Base-by-base conservation (phyloP, 208 protist genomes). In the Balamuthia mandrillaris region DNA sequence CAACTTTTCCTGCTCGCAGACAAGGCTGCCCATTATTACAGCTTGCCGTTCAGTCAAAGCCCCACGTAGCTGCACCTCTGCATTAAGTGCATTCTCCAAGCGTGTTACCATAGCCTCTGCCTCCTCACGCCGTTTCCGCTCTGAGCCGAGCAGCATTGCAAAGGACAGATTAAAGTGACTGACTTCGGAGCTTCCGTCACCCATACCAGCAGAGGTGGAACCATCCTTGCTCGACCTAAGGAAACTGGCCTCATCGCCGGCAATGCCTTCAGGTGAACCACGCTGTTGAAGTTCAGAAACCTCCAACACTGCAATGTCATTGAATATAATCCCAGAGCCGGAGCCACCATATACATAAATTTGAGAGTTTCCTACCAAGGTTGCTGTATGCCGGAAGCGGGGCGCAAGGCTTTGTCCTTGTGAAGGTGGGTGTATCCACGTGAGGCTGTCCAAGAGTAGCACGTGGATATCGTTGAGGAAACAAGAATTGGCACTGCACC, bases 391-490 rank as follows among this genome's bases (percentile, higher is more conserved):
- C 18, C 70, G 33, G 42, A 12, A 41, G 7, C 21, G 58, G 33
- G 29, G n/a, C 18, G 18, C 18, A n/a, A 56, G 49, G 18, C 18
- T 18, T 56, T 56, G 49, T n/a, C 49, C 49, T 56, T 12, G 61
- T 70, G 31, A 70, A 33, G 61, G 61, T 70, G 61, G 61, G 61
- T 70, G 61, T 29, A 21, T 27, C 61, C 61, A 70, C 37, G 61
- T 70, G 37, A 70, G 41, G 35, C 37, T 70, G 1, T 70, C 37
- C 16, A 70, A 39, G 37, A 49, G 61, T 3, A 79, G 70, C 16
- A 79, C 33, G 42, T 79, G 70, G 16, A 79, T 47, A 35, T 79
- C 70, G 49, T 79, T 79, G 47, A 79, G 70, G 45, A 79, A 79
- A 12, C 51, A 9, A 7, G 70, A 45, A 47, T 79, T 51, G 21